These are phyloP conservation scores for Dendryphion nanum DNA, from an alignment of 2,329 filamentous ascomycete species.

Conservation along the genomic window DNA sequence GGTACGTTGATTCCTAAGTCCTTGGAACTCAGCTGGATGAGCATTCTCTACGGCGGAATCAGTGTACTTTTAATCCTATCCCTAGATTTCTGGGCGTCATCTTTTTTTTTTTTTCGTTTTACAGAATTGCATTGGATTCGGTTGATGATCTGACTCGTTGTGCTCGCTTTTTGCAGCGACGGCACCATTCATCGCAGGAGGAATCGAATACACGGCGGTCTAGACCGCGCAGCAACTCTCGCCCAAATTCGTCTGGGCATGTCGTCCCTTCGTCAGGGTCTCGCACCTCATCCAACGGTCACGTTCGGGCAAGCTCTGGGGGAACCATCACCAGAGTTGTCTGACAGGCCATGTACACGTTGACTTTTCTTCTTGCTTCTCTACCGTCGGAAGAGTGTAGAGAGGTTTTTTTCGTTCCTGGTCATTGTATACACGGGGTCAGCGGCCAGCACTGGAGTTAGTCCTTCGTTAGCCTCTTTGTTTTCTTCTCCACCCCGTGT, in stretches of 20 bases:
- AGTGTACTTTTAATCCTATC: slow-evolving; percentile 43
- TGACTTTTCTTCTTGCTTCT: background rate
- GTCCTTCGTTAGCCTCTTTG: no score
- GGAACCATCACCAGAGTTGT: slow-evolving; percentile 27
- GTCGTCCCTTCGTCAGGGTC: slow-evolving; percentile 9
- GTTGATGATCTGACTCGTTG: slow-evolving; percentile 42
- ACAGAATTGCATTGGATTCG: slow-evolving; percentile 34
- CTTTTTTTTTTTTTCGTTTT: slow-evolving; percentile 24
- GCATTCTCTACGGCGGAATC: slow-evolving; percentile 40
- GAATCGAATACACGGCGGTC: slow-evolving; percentile 32
- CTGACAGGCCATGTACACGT: background rate
- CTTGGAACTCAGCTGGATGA: slow-evolving; percentile 36
- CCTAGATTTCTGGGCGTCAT: slow-evolving; percentile 32
- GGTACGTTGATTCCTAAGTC: slow-evolving; percentile 46
- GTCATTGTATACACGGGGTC: no score
- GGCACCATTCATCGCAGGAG: slow-evolving; percentile 37
- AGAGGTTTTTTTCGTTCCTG: no score
- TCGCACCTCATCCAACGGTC: slow-evolving; percentile 19
- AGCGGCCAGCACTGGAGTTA: no score
- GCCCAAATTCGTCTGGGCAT: slow-evolving; percentile 34
- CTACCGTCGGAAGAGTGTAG: no score
- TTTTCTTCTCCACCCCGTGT: no score
- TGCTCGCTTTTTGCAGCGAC: slow-evolving; percentile 39
- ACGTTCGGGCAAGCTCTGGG: slow-evolving; percentile 32
- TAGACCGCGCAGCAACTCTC: slow-evolving; percentile 40